Conservation (phyloP, 768 basidiomycete species). For the Podaxis sp. region DNA sequence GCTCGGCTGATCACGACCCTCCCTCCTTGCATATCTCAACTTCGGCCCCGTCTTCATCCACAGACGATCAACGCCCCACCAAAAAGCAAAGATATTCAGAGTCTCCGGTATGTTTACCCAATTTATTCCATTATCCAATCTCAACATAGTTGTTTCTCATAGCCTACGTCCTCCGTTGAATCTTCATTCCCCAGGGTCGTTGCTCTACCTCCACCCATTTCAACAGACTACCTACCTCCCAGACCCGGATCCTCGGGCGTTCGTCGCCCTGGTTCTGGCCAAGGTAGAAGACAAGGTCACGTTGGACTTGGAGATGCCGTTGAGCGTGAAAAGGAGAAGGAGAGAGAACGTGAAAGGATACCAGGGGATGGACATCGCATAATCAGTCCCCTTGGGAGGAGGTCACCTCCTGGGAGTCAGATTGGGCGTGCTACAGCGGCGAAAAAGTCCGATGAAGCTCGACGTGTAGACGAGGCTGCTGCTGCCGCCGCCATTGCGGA, state of each 20-base stretch:
- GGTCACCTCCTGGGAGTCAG: conserved; percentile 48
- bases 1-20: conserved; percentile 14
- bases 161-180: background rate
- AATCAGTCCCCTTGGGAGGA: conserved; percentile 28
- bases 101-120: conserved; percentile 20
- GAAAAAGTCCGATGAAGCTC: conserved; percentile 36
- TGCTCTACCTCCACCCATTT: conserved; percentile 4
- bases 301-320: background rate
- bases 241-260: background rate
- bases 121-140: background rate
- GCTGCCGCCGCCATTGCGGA: conserved; percentile 5
- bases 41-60: conserved; percentile 14
- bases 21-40: conserved; percentile 14
- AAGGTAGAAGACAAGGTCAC: conserved; percentile 1
- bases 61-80: conserved; percentile 24
- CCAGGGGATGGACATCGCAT: conserved; percentile 21
- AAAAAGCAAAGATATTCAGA: conserved; percentile 43
- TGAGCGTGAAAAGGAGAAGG: conserved; percentile 5
- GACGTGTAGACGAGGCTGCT: conserved; percentile 9
- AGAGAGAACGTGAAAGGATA: conserved; percentile 4
- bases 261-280: conserved; percentile 6
- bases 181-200: conserved; percentile 1
- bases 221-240: background rate
- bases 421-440: conserved; percentile 42
- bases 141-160: background rate